Evolutionary conservation across 2,329 filamentous ascomycete species (phyloP), one percentile per base, ranked within the genome.

Genomic region (Hymenoscyphus repandus): DNA sequence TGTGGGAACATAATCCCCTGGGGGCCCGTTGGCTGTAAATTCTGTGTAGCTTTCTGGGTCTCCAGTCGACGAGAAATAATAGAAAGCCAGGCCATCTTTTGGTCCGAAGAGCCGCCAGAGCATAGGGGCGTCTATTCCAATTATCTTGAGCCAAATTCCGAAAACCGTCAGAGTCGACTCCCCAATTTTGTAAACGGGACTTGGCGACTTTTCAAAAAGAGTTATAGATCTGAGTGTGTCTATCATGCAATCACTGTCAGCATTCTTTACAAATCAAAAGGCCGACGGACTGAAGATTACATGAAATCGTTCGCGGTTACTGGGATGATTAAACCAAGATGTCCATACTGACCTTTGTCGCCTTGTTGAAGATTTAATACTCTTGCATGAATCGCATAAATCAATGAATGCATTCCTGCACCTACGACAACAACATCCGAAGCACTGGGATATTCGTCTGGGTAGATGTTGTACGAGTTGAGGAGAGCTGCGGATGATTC

Each of bases 51-150:
- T 22, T 4, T 56, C 55, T 20, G 53, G 55, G 18, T 60, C 51
- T 7, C 53, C 54, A 7, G 1, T 49, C 10, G 34, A 42, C 42
- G 46, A 64, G 47, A 46, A 57, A n/a, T 42, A 63, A 44, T 62
- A 63, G 33, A 64, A 64, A 11, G 46, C 49, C n/a, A 64, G 47
- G 18, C 61, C 62, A 31, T 64, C 62, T 42, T 64, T 64, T 13
- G 56, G 51, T 27, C 61, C 62, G 48, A 64, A 64, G 3, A 64
- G 50, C 22, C 59, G 51, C 30, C 32, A 52, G 27, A 56, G 55
- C 27, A 52, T 50, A 13, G 48, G 50, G 1, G 51, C 34, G 18
- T 48, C 47, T n/a, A 63, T 55, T 1, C 57, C 58, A 36, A 57
- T 30, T 9, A 37, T 36, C 47, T 60, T 60, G 7, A 52, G 46